Conservation (phyloP, 768 basidiomycete species). For the Boletus vermiculosoides region DNA sequence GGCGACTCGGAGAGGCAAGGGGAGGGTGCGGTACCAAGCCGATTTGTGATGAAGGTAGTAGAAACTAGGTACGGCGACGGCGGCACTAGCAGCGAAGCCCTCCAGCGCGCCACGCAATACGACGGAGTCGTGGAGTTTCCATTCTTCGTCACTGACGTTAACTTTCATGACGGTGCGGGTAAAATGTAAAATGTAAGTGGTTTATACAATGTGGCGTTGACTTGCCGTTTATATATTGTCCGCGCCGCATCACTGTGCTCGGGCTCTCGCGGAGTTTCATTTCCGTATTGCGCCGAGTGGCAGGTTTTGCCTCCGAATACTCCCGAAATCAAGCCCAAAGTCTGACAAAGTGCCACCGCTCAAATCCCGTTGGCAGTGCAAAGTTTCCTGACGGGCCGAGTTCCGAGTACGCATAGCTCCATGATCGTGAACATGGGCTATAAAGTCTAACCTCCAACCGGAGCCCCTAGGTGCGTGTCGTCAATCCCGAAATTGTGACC, state of each 20-base stretch:
- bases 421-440: not conserved
- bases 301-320: not conserved
- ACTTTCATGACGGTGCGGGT: conserved; percentile 27
- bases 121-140: conserved; percentile 52
- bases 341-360: too few species aligned
- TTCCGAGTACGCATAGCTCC: not conserved
- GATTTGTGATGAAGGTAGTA: conserved; percentile 50
- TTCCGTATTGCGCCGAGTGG: not conserved
- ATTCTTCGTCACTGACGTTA: conserved; percentile 43
- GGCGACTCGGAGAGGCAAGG: conserved; percentile 65
- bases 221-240: not conserved
- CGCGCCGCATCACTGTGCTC: not conserved
- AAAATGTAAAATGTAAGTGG: too few species aligned
- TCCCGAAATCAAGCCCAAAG: not conserved
- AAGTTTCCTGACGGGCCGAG: not conserved
- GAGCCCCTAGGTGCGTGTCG: not conserved
- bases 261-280: not conserved
- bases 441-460: not conserved
- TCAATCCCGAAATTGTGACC: not conserved
- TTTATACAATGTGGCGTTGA: not conserved
- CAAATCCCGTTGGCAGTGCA: not conserved
- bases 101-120: conserved; percentile 63
- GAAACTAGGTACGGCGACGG: conserved; percentile 50
- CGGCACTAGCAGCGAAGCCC: conserved; percentile 46
- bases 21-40: conserved; percentile 62